Conservation (phyloP, 345 rosid genomes). For the Dovyalis caffra region DNA sequence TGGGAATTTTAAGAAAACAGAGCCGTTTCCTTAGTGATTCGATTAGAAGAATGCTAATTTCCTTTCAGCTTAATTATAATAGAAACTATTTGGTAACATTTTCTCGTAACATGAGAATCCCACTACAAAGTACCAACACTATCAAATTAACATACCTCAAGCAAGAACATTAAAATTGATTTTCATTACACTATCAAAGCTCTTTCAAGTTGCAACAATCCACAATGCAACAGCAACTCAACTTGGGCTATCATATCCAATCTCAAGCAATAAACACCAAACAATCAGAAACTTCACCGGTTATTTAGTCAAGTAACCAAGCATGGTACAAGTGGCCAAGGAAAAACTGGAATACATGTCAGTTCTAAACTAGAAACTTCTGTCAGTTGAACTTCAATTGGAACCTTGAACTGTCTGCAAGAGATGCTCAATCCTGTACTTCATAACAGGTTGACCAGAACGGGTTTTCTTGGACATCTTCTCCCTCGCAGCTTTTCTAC, state of each 20-base stretch:
- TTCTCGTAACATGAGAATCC: no score
- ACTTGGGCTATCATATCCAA: not conserved
- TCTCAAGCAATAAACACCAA: conserved; percentile 3
- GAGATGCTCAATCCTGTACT: conserved; percentile 83
- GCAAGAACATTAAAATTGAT: not conserved
- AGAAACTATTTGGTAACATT: no score
- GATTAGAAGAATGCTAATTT: no score
- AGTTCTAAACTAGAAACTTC: not conserved
- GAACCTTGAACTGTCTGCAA: conserved; percentile 66
- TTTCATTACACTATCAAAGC: not conserved
- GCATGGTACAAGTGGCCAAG: not conserved
- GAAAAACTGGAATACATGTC: not conserved
- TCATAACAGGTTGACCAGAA: conserved; percentile 87
- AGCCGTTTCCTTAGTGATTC: not conserved
- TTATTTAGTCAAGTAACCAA: not conserved
- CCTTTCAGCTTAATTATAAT: not conserved
- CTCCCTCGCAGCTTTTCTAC: conserved; percentile 57
- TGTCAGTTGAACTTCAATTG: conserved; percentile 9
- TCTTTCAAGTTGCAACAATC: not conserved
- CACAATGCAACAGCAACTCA: not conserved
- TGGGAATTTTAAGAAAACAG: not conserved
- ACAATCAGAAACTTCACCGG: not conserved
- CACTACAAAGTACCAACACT: no score
- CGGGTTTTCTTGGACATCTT: conserved; percentile 76
- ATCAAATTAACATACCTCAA: not conserved